Base-by-base conservation (phyloP, 345 rosid genomes). In the Cardamine occulta region DNA sequence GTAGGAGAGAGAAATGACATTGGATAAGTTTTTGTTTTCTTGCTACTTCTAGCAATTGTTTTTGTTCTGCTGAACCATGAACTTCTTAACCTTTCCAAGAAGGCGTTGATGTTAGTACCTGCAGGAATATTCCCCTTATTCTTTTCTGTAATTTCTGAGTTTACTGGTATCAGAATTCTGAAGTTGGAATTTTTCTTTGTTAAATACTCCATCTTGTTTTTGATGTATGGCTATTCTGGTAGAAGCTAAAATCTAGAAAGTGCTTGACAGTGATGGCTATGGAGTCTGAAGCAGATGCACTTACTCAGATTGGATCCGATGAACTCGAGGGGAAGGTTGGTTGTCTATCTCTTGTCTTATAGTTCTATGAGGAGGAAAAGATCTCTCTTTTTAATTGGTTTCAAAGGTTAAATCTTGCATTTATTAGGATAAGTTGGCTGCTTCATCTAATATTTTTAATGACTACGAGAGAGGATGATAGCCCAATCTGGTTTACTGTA, bases 211-310 rank as follows among this genome's bases (percentile, higher is more conserved):
- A 56, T 53, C 14, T 47, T 18, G 48, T 19, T 42, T 31, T 12
- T 58, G 69, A 29, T 28, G 14, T 40, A 69, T 79, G 56, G 2
- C 8, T 1, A 31, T 39, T 37, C 51, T 24, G 63, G 47, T 61
- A 7, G 45, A 29, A 14, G 2, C 75, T 81, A 44, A 79, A 58
- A 19, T 55, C 31, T 35, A 15, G 21, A 37, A 56, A 72, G 15
- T 57, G 68, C 48, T 70, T 74, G 70, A 56, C 80, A 86, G 87
- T 86, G 56, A 74, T 82, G 80, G 77, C 85, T 53, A 86, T 86
- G 89, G 89, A 84, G 83, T 80, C 85, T 72, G 79, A 86, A 72
- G 85, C 87, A 51, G 87, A 86, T 34, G 87, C 87, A 58, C 76
- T 80, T 19, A 64, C 84, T 76, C 83, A 84, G 64, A 67, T 86